A percentile compares a stretch with the other conserved stretches of the same genome.
phyloP scores from a whole-genome alignment of 129 eudicot genomes.

The Logfia minima region DNA sequence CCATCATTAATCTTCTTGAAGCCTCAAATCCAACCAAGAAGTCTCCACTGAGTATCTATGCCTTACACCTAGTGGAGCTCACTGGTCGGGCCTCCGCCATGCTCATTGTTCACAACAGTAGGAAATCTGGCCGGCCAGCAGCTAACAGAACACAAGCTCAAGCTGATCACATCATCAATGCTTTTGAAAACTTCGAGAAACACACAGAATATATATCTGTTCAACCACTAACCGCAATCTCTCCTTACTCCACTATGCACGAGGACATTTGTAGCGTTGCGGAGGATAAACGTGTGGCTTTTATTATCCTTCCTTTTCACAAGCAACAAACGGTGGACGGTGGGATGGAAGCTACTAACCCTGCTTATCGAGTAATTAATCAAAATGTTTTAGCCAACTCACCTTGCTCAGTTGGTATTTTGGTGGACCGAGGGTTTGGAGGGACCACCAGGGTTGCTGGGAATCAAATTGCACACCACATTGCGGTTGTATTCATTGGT shows the following conservation, averaged over 20 bases:
- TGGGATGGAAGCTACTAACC: conserved; percentile 79
- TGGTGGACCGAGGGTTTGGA: conserved; percentile 74
- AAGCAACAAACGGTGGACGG: conserved; percentile 93
- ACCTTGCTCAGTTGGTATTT: conserved; percentile 85
- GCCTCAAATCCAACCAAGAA: conserved; percentile 61
- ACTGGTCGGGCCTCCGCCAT: conserved; percentile 89
- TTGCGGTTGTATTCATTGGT: conserved; percentile 78
- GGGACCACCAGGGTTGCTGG: conserved; percentile 62
- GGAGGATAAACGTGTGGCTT: conserved; percentile 70
- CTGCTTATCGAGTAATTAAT: conserved; percentile 58
- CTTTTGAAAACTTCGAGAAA: conserved; percentile 80
- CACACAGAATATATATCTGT: conserved; percentile 51
- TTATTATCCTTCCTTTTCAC: conserved; percentile 78
- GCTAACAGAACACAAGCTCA: conserved; percentile 78
- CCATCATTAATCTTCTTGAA: conserved; percentile 83
- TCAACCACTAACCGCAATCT: conserved; percentile 77
- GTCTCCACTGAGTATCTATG: conserved; percentile 59
- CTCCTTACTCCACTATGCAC: conserved; percentile 88
- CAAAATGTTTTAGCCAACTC: conserved; percentile 72
- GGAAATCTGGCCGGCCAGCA: conserved; percentile 63
- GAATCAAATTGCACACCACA: conserved; percentile 50
- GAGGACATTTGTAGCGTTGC: conserved; percentile 82
- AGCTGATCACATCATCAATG: conserved; percentile 75
- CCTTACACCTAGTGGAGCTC: conserved; percentile 84
- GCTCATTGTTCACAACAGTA: conserved; percentile 71